Conservation (phyloP, 148 eudicot species). For the Limonium bicolor region DNA sequence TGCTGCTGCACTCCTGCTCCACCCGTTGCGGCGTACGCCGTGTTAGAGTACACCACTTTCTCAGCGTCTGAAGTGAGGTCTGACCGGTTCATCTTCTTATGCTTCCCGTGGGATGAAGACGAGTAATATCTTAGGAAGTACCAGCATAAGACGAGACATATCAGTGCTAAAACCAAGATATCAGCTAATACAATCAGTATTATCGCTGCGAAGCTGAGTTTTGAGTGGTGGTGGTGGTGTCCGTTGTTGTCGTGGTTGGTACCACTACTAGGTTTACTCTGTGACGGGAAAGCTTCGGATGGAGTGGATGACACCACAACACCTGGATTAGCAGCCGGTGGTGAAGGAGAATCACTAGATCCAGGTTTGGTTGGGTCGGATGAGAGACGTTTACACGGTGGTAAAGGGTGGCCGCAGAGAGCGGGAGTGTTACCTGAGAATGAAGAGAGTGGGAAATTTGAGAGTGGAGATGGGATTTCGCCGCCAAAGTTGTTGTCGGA, state of each 20-base stretch:
- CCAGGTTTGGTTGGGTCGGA: not conserved
- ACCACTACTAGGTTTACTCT: not conserved
- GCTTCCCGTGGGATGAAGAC: too few species aligned
- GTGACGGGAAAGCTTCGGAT: not conserved
- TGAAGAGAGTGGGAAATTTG: not conserved
- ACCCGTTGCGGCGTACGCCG: not conserved
- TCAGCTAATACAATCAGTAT: not conserved
- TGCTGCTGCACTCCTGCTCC: constrained; percentile 7
- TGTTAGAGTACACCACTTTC: not conserved
- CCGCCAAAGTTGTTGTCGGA: constrained; percentile 38
- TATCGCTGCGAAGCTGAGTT: not conserved
- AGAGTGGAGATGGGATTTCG: not conserved
- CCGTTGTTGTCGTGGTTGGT: too few species aligned
- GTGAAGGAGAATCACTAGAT: not conserved
- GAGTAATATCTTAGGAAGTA: not conserved
- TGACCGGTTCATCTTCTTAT: too few species aligned
- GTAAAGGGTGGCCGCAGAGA: constrained; percentile 2
- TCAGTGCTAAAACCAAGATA: not conserved
- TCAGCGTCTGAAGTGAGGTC: not conserved
- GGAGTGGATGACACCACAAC: not conserved
- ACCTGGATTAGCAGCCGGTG: not conserved
- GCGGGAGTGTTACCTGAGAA: not conserved
- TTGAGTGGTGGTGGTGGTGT: not conserved
- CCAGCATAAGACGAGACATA: not conserved
- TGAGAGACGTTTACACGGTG: not conserved